Conservation (phyloP, 495 filamentous ascomycete genomes). For the Xeromyces bisporus region DNA sequence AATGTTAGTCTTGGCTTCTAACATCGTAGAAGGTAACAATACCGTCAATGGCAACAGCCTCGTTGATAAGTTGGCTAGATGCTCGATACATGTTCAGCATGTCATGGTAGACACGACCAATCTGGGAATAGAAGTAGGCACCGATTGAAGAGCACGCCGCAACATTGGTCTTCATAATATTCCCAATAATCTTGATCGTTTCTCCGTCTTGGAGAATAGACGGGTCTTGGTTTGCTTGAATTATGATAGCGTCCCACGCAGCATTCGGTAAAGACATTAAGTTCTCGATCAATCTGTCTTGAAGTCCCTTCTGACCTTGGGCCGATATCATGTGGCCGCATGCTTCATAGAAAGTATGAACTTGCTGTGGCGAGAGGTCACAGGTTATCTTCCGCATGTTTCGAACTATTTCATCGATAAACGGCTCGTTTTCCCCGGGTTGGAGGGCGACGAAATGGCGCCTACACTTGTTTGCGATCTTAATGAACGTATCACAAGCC, state of each 20-base stretch:
- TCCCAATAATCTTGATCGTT: constrained; percentile 93
- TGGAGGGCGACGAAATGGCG: constrained; percentile 94
- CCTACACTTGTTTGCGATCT: constrained; percentile 96
- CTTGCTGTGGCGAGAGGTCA: constrained; percentile 88
- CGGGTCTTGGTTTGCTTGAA: constrained; percentile 62
- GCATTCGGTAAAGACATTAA: constrained; percentile 85
- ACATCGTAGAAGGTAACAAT: constrained; percentile 8
- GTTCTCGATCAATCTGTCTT: constrained; percentile 80
- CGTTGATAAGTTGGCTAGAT: constrained; percentile 87
- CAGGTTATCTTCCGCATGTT: constrained; percentile 88
- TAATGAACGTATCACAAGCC: constrained; percentile 99
- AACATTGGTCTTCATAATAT: constrained; percentile 99
- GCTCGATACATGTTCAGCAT: constrained; percentile 98
- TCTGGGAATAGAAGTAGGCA: constrained; percentile 96
- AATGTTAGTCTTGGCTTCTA: constrained; percentile 6
- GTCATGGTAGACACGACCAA: constrained; percentile 92
- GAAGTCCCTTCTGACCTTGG: constrained; percentile 78
- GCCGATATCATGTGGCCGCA: constrained; percentile 99
- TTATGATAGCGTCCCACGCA: constrained; percentile 91
- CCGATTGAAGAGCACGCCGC: constrained; percentile 92
- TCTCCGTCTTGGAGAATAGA: constrained; percentile 73
- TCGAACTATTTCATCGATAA: constrained; percentile 96
- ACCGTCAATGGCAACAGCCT: constrained; percentile 77
- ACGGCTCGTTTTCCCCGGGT: constrained; percentile 83
- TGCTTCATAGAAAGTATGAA: constrained; percentile 98